phyloP scores from a whole-genome alignment of 352 stramenopile genomes.

The Globisporangium viniferum region DNA sequence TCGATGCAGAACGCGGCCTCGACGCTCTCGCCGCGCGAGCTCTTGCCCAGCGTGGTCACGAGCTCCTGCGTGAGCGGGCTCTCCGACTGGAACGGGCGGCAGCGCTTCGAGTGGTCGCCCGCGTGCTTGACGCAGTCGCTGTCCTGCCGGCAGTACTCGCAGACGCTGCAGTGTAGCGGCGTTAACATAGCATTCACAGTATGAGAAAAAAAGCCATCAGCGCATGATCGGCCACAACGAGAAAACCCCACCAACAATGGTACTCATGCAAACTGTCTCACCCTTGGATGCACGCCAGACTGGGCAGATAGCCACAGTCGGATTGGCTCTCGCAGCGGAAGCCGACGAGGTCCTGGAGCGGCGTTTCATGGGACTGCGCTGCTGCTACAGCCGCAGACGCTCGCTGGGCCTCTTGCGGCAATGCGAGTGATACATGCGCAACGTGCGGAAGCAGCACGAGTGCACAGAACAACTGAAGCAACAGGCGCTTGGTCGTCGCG shows the following conservation, averaged over 20 bases:
- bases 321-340: conserved; percentile 38
- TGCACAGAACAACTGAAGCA: conserved; percentile 8
- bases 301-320: conserved; percentile 77
- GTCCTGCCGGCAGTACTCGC: conserved; percentile 63
- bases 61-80: conserved; percentile 35
- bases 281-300: conserved; percentile 63
- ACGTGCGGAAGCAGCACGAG: not conserved
- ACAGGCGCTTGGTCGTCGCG: not conserved
- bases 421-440: not conserved
- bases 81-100: conserved; percentile 35
- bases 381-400: not conserved
- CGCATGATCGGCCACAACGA: not conserved
- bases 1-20: conserved; percentile 67
- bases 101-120: conserved; percentile 57
- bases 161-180: conserved; percentile 32
- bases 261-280: conserved; percentile 17
- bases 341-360: conserved; percentile 38
- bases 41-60: conserved; percentile 29
- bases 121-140: conserved; percentile 48
- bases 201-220: not conserved
- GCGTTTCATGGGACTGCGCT: not conserved
- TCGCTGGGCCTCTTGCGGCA: not conserved
- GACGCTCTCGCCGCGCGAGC: conserved; percentile 30
- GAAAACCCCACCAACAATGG: not conserved
- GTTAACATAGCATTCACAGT: not conserved